Conservation (phyloP, 306 rosid species). For the Vigna unguiculata region DNA sequence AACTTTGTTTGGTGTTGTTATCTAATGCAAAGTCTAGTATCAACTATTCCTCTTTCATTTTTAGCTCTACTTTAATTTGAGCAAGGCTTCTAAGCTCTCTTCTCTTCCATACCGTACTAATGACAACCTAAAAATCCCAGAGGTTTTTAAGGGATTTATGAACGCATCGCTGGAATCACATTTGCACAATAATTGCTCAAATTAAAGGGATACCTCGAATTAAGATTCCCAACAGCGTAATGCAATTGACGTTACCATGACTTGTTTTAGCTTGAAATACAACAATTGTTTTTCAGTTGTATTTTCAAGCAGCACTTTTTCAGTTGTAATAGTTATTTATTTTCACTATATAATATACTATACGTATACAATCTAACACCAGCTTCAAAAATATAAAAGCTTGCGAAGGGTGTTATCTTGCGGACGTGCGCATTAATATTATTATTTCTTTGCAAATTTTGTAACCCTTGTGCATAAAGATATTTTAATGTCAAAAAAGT, state of each 20-base stretch:
- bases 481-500: not conserved
- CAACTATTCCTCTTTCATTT: not conserved
- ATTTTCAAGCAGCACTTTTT: not conserved
- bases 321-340: not conserved
- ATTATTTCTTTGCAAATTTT: not conserved
- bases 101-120: not conserved
- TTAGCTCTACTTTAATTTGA: not conserved
- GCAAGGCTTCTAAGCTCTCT: not conserved
- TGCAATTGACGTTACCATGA: not conserved
- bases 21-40: not conserved
- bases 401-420: not conserved
- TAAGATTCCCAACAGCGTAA: not conserved
- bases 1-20: not conserved
- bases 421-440: not conserved
- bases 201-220: not conserved
- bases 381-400: not conserved
- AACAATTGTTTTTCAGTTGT: not conserved
- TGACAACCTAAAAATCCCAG: not conserved
- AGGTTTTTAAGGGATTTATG: not conserved
- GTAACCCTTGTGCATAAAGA: not conserved
- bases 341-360: not conserved
- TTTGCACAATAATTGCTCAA: constrained; percentile 7
- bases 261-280: not conserved
- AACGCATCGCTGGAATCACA: not conserved
- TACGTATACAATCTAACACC: not conserved